These are phyloP conservation scores for Monilinia vaccinii-corymbosi DNA, from an alignment of 2,329 filamentous ascomycete genomes.

Conservation along the genomic window DNA sequence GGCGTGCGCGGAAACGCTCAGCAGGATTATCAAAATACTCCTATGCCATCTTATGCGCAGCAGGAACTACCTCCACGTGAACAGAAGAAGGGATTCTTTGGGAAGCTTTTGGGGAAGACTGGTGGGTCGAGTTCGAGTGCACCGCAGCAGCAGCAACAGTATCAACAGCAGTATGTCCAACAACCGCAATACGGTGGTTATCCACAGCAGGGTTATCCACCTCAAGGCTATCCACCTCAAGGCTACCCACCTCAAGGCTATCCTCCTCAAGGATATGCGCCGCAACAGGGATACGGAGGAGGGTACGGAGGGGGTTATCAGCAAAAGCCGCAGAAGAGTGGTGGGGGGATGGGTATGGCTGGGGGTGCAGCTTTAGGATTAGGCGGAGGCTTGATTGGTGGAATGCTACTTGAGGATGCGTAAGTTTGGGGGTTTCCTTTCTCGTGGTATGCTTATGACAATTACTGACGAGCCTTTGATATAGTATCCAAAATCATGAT, in stretches of 20 bases:
- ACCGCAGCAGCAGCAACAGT: slow-evolving; percentile 23
- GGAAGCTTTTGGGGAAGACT: slow-evolving; percentile 39
- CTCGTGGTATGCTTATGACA: neutral
- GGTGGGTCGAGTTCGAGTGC: slow-evolving; percentile 10
- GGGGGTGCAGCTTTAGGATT: slow-evolving; percentile 70
- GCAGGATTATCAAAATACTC: slow-evolving; percentile 23
- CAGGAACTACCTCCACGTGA: slow-evolving; percentile 36
- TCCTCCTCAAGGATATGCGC: slow-evolving; percentile 26
- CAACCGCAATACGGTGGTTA: slow-evolving; percentile 20
- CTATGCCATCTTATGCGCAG: slow-evolving; percentile 21
- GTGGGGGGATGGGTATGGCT: slow-evolving; percentile 52
- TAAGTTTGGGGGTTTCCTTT: neutral
- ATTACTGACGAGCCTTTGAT: neutral
- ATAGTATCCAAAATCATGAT: slow-evolving; percentile 47
- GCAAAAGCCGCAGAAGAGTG: slow-evolving; percentile 36
- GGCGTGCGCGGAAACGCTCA: slow-evolving; percentile 13
- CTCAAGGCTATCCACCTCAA: slow-evolving; percentile 29
- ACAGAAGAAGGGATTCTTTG: slow-evolving; percentile 37
- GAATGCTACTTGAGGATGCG: slow-evolving; percentile 60
- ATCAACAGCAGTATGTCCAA: slow-evolving; percentile 16
- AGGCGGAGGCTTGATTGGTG: slow-evolving; percentile 74
- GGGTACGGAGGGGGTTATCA: slow-evolving; percentile 25
- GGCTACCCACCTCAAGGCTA: slow-evolving; percentile 30
- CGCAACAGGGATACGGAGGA: slow-evolving; percentile 28
- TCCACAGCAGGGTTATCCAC: slow-evolving; percentile 27